Evolutionary conservation across 345 rosid species (phyloP).

Genomic region (Stellera chamaejasme): DNA sequence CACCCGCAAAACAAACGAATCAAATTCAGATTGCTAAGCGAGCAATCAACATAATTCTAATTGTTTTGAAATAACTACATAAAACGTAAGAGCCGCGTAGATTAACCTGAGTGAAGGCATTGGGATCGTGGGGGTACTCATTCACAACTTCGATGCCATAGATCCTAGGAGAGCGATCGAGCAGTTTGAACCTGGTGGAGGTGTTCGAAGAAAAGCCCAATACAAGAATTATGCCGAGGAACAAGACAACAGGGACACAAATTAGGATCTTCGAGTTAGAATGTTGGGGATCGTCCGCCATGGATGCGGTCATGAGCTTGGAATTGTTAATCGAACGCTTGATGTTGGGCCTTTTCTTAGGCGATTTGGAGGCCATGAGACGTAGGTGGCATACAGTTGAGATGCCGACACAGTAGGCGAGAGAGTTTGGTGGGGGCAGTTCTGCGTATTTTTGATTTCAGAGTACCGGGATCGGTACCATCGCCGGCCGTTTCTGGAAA

Average conservation of each 20-base stretch:
- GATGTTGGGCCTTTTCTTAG: slow-evolving; percentile 22
- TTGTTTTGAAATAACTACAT: not conserved
- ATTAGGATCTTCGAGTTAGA: slow-evolving; percentile 22
- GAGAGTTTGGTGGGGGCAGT: too few relatives aligned
- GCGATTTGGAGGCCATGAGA: slow-evolving; percentile 32
- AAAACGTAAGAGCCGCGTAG: not conserved
- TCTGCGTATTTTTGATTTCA: too few relatives aligned
- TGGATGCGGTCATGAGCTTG: slow-evolving; percentile 6
- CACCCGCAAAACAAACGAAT: not conserved
- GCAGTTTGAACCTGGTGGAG: slow-evolving; percentile 4
- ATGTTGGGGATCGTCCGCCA: slow-evolving; percentile 29
- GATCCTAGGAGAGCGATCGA: slow-evolving; percentile 10
- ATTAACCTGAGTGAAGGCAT: slow-evolving; percentile 65
- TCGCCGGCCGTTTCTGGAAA: too few relatives aligned
- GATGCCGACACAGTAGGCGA: too few relatives aligned
- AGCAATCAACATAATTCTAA: not conserved
- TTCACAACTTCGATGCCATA: slow-evolving; percentile 44
- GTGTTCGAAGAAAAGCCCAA: slow-evolving; percentile 30
- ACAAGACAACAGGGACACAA: slow-evolving; percentile 21
- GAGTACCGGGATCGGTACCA: too few relatives aligned
- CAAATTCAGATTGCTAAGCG: not conserved
- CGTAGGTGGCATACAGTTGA: not conserved
- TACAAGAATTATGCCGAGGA: slow-evolving; percentile 22
- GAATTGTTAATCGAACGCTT: slow-evolving; percentile 21
- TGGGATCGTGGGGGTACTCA: slow-evolving; percentile 61